phyloP scores from a whole-genome alignment of 2,329 filamentous ascomycete species.

The Penicillium sp. region DNA sequence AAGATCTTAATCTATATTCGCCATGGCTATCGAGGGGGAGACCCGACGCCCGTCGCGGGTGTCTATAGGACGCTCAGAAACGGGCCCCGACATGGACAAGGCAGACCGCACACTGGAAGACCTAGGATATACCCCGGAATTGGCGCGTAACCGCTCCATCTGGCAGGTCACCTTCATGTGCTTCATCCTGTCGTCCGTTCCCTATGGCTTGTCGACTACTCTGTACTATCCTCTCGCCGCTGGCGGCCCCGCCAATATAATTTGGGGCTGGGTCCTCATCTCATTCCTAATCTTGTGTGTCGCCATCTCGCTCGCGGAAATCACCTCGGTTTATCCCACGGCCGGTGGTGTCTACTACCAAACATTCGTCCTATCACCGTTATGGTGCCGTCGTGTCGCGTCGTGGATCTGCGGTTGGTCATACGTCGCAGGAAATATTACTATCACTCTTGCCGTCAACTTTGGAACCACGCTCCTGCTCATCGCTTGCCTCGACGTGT shows the following conservation, averaged over 20 bases:
- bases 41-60: conserved; percentile 13
- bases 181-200: conserved; percentile 67
- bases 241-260: conserved; percentile 61
- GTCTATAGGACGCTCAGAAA: conserved; percentile 11
- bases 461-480: conserved; percentile 58
- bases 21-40: conserved; percentile 11
- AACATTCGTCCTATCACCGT: conserved; percentile 60
- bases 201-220: conserved; percentile 62
- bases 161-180: conserved; percentile 23
- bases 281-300: conserved; percentile 57
- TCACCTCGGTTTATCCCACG: conserved; percentile 61
- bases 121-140: conserved; percentile 60
- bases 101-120: conserved; percentile 21
- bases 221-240: conserved; percentile 61
- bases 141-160: conserved; percentile 55
- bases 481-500: conserved; percentile 52
- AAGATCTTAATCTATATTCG: conserved; percentile 50
- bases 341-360: conserved; percentile 65
- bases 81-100: conserved; percentile 10
- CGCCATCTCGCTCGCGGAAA: conserved; percentile 61
- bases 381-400: conserved; percentile 59
- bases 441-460: conserved; percentile 66
- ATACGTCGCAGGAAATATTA: conserved; percentile 72
- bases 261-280: conserved; percentile 63
- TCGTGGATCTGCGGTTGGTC: conserved; percentile 65